Evolutionary conservation across 805 yeast species (phyloP), one percentile per base, ranked within the genome.

Genomic region (Nakazawaea anatomiae): DNA sequence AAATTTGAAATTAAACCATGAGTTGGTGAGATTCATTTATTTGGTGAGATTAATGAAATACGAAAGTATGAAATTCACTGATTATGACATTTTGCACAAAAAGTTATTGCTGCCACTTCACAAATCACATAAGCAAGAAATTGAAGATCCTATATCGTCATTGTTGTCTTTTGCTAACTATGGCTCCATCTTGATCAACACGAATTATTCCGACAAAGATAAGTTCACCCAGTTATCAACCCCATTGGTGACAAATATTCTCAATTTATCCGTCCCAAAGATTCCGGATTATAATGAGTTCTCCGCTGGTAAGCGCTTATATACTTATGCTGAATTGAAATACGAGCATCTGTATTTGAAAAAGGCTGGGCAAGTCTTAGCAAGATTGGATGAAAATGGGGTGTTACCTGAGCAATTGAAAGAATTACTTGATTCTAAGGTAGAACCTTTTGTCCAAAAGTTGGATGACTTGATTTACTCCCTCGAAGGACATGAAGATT

Each of bases 401-500:
- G n/a, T 30, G 8, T 30, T 46, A 30, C 35, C 31, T 10, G 35
- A 12, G 4, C 38, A 46, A 14, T 46, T 46, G 30, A 4, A 29
- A 39, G 10, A 36, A 7, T 12, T 46, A 39, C 30, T 47, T 31
- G 8, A 18, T 4, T 40, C 32, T 6, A 35, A 32, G 30, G 12
- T 42, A 6, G 29, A 34, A n/a, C 50, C 46, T 4, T 47, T 47
- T 38, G 50, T 47, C 5, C n/a, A 25, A 5, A 32, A 30, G 12
- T 39, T 49, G 30, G 48, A 49, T 29, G 40, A 44, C 4, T 40
- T 49, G 30, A 39, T 48, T 28, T 18, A 36, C 18, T 7, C 29
- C 6, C 12, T 48, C 25, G 51, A 48, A 25, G 50, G 46, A 25
- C 50, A 43, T 25, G 39, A 42, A 38, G 51, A 48, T 43, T 48